These are phyloP conservation scores for Pterulicium gracile DNA, from an alignment of 1,284 basidiomycete genomes.

Conservation along the genomic window DNA sequence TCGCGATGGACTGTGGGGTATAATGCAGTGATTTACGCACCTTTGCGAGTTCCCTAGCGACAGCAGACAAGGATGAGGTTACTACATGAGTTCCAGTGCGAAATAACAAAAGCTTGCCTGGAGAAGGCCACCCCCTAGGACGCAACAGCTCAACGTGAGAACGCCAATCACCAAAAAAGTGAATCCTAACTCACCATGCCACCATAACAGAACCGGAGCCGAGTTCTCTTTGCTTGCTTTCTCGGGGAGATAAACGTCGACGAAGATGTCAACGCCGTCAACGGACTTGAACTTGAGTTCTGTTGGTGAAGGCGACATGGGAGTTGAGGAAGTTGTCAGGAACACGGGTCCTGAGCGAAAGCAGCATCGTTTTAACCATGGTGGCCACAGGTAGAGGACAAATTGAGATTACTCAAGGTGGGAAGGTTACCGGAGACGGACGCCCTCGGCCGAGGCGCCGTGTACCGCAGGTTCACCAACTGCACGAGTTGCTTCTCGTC, in stretches of 20 bases:
- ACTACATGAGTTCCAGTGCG: background rate
- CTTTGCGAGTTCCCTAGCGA: constrained; percentile 24
- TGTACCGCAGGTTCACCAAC: no score
- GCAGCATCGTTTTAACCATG: no score
- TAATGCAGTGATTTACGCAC: constrained; percentile 8
- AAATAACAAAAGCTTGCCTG: constrained; percentile 13
- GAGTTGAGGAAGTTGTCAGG: no score
- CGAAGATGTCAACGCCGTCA: constrained; percentile 21
- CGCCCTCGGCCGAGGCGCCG: no score
- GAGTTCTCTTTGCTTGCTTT: constrained; percentile 17
- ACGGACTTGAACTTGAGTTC: constrained; percentile 21
- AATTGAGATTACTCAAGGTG: no score
- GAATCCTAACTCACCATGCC: constrained; percentile 20
- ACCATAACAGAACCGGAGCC: constrained; percentile 24
- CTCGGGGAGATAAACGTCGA: constrained; percentile 25
- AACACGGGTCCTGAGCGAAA: no score
- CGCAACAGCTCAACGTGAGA: background rate
- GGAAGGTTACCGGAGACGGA: no score
- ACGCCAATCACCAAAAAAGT: background rate
- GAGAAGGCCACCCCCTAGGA: constrained; percentile 15
- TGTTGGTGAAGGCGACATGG: constrained; percentile 13
- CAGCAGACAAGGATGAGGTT: constrained; percentile 4
- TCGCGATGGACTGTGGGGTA: background rate
- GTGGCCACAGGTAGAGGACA: no score
- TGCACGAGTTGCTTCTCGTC: no score